Evolutionary conservation across 768 basidiomycete species (phyloP).

Genomic region (Hygrocybe coccinea): DNA sequence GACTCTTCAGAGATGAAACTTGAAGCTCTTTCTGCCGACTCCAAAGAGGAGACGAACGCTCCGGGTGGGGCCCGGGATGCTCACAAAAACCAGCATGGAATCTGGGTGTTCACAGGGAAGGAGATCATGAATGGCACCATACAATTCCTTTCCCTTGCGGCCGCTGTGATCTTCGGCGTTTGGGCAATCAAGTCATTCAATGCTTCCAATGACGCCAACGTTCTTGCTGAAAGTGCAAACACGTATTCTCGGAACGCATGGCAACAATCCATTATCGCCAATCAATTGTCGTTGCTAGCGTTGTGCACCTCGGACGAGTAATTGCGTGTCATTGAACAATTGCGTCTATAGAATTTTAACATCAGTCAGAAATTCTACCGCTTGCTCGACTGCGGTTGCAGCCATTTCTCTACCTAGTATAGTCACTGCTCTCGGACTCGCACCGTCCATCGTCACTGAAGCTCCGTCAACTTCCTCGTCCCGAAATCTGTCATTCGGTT

Average conservation of each 20-base stretch:
- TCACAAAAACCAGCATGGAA: no score
- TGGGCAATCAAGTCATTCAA: constrained; percentile 6
- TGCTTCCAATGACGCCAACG: not conserved
- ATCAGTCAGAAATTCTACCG: not conserved
- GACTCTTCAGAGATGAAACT: no score
- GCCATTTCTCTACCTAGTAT: not conserved
- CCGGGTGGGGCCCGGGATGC: no score
- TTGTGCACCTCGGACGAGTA: not conserved
- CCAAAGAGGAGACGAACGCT: no score
- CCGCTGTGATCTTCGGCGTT: not conserved
- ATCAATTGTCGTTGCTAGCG: not conserved
- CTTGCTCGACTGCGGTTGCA: not conserved
- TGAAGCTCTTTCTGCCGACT: no score
- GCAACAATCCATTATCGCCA: not conserved
- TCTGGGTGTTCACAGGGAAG: not conserved
- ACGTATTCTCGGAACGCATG: not conserved
- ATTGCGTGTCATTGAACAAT: not conserved
- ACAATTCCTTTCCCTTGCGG: not conserved
- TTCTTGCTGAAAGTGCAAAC: no score
- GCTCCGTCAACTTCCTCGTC: not conserved
- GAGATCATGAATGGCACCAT: not conserved
- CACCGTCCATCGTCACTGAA: not conserved
- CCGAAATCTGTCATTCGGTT: not conserved
- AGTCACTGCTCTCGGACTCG: not conserved
- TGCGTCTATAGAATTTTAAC: no score